Evolutionary conservation across 2,329 filamentous ascomycete genomes (phyloP), one percentile per base, ranked within the genome.

Genomic region (Elsinoe perseae): DNA sequence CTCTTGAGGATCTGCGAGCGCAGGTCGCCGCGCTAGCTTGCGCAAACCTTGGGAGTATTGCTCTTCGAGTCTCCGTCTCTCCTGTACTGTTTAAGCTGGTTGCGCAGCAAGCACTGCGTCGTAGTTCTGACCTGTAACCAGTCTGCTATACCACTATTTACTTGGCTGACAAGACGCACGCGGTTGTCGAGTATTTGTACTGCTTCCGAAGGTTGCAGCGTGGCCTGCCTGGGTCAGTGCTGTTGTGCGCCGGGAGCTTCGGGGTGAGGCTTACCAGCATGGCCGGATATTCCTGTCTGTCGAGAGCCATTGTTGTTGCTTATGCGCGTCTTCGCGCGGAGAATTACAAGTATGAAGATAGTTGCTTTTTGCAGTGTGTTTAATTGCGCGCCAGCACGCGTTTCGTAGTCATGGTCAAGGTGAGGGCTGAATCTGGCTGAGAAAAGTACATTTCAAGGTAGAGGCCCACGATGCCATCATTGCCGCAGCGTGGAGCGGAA

Each of bases 131-230:
- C 91, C 85, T 92, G 87, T 60, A 98, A 80, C 89, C 92, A 98
- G 74, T 97, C 92, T 70, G 92, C 92, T 66, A 98, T 89, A 69
- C 96, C 89, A 64, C 78, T 74, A 72, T 98, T 96, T 74, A 95
- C 76, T 71, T 85, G 89, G 65, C 81, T 82, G 69, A 97, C 92
- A 72, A 89, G 82, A 72, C 87, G 87, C 64, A 97, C 82, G 66
- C 93, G 88, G 64, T 96, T 91, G 71, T 85, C 87, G 65, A 97
- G 81, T 58, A 89, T 81, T 56, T 82, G 80, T 36, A 90, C 87
- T 59, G 93, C 91, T 75, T 93, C 89, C 63, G 75, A 75, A 23
- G 93, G 92, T 71, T 88, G 83, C 65, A 98, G 80, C 66, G 82
- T 81, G 63, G 85, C 84, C 92, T 97, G 64, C 25, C 25, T 12